phyloP scores from a whole-genome alignment of 805 yeast genomes.

The Ogataea pilisensis region DNA sequence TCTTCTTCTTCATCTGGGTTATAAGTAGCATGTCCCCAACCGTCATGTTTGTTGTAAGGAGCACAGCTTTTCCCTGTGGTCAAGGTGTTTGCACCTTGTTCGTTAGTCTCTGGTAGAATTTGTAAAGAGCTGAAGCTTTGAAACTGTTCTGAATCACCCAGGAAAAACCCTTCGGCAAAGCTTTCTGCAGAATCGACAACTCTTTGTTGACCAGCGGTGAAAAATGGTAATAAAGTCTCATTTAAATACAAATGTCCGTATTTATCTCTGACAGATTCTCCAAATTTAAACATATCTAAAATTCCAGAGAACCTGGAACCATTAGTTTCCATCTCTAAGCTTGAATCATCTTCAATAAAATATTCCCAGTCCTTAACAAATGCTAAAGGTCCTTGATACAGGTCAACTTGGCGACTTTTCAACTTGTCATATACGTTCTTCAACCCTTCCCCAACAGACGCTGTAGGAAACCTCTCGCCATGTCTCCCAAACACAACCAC shows the following conservation, averaged over 20 bases:
- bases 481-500: constrained; percentile 72
- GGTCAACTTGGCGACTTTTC: constrained; percentile 29
- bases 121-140: constrained; percentile 33
- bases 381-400: constrained; percentile 45
- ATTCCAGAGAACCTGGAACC: constrained; percentile 52
- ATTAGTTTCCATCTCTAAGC: constrained; percentile 45
- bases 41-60: constrained; percentile 29
- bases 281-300: constrained; percentile 44
- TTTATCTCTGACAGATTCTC: constrained; percentile 42
- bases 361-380: constrained; percentile 54
- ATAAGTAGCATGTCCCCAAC: too few relatives aligned
- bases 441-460: constrained; percentile 29
- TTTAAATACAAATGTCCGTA: constrained; percentile 45
- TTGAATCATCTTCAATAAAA: constrained; percentile 30
- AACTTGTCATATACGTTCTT: constrained; percentile 31
- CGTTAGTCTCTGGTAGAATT: constrained; percentile 42
- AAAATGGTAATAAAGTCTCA: constrained; percentile 41
- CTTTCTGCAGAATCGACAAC: constrained; percentile 50
- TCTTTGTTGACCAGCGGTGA: constrained; percentile 52
- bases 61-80: constrained; percentile 48
- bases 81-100: constrained; percentile 55
- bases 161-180: constrained; percentile 58
- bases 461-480: constrained; percentile 72
- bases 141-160: constrained; percentile 31
- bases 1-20: not conserved